Evolutionary conservation across 345 rosid genomes (phyloP).

Genomic region (Carallia pectinifolia): DNA sequence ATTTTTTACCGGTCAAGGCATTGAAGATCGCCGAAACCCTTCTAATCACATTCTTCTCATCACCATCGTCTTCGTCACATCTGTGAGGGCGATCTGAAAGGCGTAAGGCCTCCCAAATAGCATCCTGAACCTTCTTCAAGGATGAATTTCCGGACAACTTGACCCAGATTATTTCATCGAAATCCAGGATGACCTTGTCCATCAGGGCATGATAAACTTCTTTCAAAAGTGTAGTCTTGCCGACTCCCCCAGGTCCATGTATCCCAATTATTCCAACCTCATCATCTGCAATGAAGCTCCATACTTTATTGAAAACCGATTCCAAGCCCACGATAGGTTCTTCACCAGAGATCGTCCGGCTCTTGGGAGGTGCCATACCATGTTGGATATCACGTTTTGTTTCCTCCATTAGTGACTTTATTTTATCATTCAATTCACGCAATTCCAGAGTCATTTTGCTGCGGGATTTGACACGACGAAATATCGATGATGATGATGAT

Average conservation of each 20-base stretch:
- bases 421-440: too few species aligned
- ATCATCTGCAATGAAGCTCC: not conserved
- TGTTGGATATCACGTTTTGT: too few species aligned
- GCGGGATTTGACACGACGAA: too few species aligned
- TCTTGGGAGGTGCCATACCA: too few species aligned
- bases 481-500: too few species aligned
- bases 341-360: too few species aligned
- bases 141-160: not conserved
- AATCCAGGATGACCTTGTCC: too few species aligned
- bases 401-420: too few species aligned
- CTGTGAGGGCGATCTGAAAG: not conserved
- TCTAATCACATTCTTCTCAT: not conserved
- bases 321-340: too few species aligned
- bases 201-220: not conserved
- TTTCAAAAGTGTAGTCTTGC: constrained; percentile 2
- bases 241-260: constrained; percentile 9
- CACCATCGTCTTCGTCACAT: not conserved
- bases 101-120: not conserved
- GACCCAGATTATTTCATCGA: not conserved
- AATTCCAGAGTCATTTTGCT: too few species aligned
- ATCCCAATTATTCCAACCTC: not conserved
- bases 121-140: not conserved
- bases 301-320: too few species aligned
- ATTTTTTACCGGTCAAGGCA: not conserved
- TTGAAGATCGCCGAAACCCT: not conserved